A percentile compares a stretch with the other conserved stretches of the same genome.
Conservation (phyloP, 495 filamentous ascomycete species). For the Aspergillus sclerotiicarbonarius region DNA sequence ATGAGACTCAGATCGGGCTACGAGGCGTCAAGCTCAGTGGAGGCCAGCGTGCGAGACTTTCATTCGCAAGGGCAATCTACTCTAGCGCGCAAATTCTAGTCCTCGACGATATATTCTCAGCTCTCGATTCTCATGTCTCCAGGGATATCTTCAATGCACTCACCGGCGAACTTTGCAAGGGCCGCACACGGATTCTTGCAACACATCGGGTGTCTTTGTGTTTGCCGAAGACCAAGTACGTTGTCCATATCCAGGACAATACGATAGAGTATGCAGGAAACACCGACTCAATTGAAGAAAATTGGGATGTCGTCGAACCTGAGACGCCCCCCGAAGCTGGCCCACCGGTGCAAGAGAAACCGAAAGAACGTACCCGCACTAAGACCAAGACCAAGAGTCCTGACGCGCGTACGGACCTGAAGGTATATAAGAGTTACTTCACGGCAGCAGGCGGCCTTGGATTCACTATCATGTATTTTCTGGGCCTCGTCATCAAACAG, state of each 20-base stretch:
- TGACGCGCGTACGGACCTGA: neutral
- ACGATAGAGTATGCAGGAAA: conserved; percentile 58
- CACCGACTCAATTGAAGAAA: neutral
- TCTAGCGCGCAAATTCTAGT: conserved; percentile 73
- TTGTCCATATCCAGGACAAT: conserved; percentile 4
- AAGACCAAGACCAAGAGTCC: neutral
- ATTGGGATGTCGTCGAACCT: neutral
- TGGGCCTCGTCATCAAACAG: neutral
- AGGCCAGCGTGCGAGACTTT: conserved; percentile 76
- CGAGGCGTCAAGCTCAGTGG: conserved; percentile 81
- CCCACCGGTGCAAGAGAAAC: neutral
- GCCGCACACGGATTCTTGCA: conserved; percentile 71
- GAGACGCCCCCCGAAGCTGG: neutral
- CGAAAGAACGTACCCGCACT: neutral
- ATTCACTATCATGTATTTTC: neutral
- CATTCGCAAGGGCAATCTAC: conserved; percentile 74
- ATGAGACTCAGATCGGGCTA: conserved; percentile 71
- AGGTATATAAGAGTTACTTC: neutral
- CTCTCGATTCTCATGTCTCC: conserved; percentile 67
- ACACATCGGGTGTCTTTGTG: conserved; percentile 78
- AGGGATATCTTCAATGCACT: conserved; percentile 70
- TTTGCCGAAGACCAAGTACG: conserved; percentile 64
- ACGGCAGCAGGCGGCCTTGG: neutral
- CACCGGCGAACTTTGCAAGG: conserved; percentile 61
- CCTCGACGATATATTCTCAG: conserved; percentile 79